These are phyloP conservation scores for Theileria annulata DNA, from an alignment of 169 alveolate species.

Conservation along the genomic window DNA sequence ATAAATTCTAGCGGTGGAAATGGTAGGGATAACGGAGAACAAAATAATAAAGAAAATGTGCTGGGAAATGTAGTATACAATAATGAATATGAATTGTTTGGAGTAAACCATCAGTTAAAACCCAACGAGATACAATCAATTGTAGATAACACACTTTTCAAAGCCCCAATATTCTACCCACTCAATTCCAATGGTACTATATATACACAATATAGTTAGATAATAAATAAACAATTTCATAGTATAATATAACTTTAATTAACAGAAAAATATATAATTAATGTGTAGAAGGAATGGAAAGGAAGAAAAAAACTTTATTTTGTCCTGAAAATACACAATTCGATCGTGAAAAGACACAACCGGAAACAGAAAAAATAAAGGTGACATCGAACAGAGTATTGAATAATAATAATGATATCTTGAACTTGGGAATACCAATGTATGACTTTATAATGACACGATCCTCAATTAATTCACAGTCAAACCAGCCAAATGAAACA, in stretches of 20 bases:
- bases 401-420: constrained; percentile 66
- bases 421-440: constrained; percentile 71
- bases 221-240: no score
- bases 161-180: constrained; percentile 71
- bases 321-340: background rate
- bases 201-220: background rate
- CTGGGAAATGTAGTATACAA: constrained; percentile 50
- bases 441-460: constrained; percentile 46
- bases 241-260: no score
- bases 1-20: constrained; percentile 49
- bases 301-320: background rate
- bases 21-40: background rate
- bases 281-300: background rate
- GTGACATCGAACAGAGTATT: constrained; percentile 20
- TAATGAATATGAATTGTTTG: constrained; percentile 50
- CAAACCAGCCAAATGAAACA: constrained; percentile 42
- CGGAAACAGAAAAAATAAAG: background rate
- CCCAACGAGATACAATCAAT: constrained; percentile 67
- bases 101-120: constrained; percentile 42
- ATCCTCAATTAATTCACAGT: constrained; percentile 38
- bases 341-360: background rate
- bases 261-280: no score
- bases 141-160: constrained; percentile 68
- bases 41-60: constrained; percentile 10
- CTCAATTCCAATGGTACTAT: constrained; percentile 13